Base-by-base conservation (phyloP, 2,329 filamentous ascomycete genomes). In the Aspergillus arachidicola region DNA sequence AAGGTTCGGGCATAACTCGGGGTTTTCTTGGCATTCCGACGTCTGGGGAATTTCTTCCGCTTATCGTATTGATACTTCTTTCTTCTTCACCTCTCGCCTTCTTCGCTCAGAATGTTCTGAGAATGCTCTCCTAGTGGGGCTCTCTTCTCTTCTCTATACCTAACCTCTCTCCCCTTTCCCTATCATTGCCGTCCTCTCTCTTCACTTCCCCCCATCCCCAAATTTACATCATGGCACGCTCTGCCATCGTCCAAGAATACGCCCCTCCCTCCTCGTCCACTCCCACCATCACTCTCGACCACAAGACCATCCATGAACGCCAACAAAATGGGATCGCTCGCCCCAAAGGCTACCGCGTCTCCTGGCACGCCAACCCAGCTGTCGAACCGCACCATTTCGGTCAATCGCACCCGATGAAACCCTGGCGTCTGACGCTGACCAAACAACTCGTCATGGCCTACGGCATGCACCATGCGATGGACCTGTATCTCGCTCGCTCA, bases 371-470 rank as follows among this genome's bases (percentile, higher is more conserved):
- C 80, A 97, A 97, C 73, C 92, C 94, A 1, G 89, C 92, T 64
- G 96, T 98, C 76, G 95, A 99, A 81, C 91, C 91, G 75, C 94
- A 98, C 79, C 95, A 99, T 78, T 99, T 99, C 77, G 95, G 95
- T 68, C 91, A 92, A 80, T 94, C 92, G 11, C 95, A 99, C 82
- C 95, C 95, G 23, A 99, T 99, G 95, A 99, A 99, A 78, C 95
- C 95, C 63, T 98, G 95, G 94, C 92, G 95, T 41, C 83, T 99
- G 67, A 97, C 94, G 19, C 85, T 99, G 60, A 96, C 95, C 61
- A 98, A 99, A 78, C 93, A 95, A 72, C 87, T 99, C 54, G 93
- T 99, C 67, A 90, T 96, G 75, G 91, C 93, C 1, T 98, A 98
- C 77, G 95, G 95, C 69, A 92, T 99, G 86, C 93, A 96, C 72